These are phyloP conservation scores for Mycena rosella DNA, from an alignment of 768 basidiomycete genomes.

Conservation along the genomic window DNA sequence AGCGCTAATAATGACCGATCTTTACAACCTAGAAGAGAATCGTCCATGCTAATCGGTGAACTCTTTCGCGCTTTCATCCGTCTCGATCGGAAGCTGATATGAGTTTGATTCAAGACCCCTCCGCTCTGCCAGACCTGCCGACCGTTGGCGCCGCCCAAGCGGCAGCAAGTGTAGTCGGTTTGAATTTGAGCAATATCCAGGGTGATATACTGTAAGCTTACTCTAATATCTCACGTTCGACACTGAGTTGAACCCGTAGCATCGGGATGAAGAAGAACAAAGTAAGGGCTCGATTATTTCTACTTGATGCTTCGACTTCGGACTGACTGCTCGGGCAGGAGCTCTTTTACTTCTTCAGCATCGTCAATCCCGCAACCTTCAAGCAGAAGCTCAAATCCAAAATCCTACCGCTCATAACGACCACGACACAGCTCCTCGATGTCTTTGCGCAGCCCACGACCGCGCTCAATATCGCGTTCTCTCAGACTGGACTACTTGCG, in stretches of 20 bases:
- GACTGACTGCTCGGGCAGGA: too few species aligned
- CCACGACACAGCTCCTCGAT: constrained; percentile 54
- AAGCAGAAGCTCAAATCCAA: constrained; percentile 50
- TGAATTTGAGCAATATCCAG: constrained; percentile 58
- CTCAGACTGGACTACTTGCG: constrained; percentile 59
- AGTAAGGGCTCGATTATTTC: too few species aligned
- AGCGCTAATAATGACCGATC: not conserved
- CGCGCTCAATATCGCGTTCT: too few species aligned
- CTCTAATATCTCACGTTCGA: not conserved
- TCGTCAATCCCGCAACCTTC: constrained; percentile 58
- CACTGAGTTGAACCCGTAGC: constrained; percentile 43
- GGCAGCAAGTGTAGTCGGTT: not conserved
- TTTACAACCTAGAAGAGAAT: not conserved
- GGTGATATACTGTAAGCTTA: constrained; percentile 59
- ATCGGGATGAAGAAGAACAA: constrained; percentile 69
- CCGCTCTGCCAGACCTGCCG: constrained; percentile 1
- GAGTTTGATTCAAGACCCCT: not conserved
- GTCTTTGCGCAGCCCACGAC: constrained; percentile 39
- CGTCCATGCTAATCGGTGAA: constrained; percentile 6
- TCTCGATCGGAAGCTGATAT: not conserved
- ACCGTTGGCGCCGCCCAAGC: not conserved
- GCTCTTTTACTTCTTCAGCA: constrained; percentile 64
- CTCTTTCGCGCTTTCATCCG: not conserved
- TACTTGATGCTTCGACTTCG: too few species aligned
- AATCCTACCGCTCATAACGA: constrained; percentile 61